Evolutionary conservation across 2,329 filamentous ascomycete genomes (phyloP).

Genomic region (Diaporthe vexans): DNA sequence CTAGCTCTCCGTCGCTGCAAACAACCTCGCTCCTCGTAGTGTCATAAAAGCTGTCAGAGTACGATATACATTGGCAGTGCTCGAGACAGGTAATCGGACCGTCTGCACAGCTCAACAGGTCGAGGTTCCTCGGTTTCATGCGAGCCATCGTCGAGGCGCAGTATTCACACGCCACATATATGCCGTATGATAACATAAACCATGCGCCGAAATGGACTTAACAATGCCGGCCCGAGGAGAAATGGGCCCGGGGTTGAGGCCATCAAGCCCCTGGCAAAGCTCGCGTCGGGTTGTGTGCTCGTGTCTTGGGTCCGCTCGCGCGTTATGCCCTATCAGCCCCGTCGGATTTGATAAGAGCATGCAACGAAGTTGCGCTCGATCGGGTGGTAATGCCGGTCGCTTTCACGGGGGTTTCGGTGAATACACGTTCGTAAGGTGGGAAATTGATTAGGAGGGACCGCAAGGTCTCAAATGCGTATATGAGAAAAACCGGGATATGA

Average conservation of each 20-base stretch:
- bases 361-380: constrained; percentile 19
- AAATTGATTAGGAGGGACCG: constrained; percentile 42
- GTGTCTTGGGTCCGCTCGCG: constrained; percentile 6
- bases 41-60: constrained; percentile 1
- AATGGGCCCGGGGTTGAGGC: neutral
- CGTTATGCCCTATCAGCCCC: neutral
- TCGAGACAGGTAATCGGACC: neutral
- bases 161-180: neutral
- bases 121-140: neutral
- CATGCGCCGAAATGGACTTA: neutral
- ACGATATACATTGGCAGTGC: constrained; percentile 16
- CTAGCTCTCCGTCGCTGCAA: constrained; percentile 22
- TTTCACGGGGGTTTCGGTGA: constrained; percentile 23
- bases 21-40: constrained; percentile 18
- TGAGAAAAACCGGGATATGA: constrained; percentile 42
- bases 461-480: constrained; percentile 42
- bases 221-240: neutral
- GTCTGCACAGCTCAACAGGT: neutral
- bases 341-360: neutral
- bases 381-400: constrained; percentile 2
- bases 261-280: neutral
- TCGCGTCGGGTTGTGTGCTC: constrained; percentile 1
- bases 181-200: neutral
- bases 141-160: neutral
- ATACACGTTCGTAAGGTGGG: constrained; percentile 39